Percentiles rank a stretch among this genome's conserved stretches.
These are phyloP conservation scores for Beta macrorhiza DNA, from an alignment of 179 eudicot genomes.

Conservation along the genomic window DNA sequence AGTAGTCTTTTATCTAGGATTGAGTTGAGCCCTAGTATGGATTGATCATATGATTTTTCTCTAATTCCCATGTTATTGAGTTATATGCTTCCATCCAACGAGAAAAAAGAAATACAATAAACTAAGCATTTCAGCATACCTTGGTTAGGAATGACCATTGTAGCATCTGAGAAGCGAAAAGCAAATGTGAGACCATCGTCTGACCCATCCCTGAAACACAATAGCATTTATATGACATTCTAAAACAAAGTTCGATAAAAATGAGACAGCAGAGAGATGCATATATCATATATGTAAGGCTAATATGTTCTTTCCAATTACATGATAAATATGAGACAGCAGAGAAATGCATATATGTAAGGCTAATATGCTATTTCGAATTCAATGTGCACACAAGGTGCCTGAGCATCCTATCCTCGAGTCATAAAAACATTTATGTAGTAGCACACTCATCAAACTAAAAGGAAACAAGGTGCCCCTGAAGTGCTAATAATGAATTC, in stretches of 20 bases:
- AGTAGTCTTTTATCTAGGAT: too few species aligned
- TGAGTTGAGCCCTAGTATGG: too few species aligned
- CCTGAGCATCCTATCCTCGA: background rate
- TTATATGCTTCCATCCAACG: background rate
- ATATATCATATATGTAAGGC: background rate
- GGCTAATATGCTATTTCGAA: too few species aligned
- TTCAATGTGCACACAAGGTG: background rate
- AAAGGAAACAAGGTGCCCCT: background rate
- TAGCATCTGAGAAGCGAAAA: slow-evolving; percentile 87
- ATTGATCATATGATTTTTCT: too few species aligned
- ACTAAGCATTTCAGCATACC: slow-evolving; percentile 44
- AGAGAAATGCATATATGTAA: too few species aligned
- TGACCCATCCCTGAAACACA: slow-evolving; percentile 69
- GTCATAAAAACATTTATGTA: background rate
- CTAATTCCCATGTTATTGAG: background rate
- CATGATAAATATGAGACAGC: background rate
- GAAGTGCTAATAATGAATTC: background rate
- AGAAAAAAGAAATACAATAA: too few species aligned
- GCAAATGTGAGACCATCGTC: slow-evolving; percentile 93
- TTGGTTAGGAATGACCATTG: slow-evolving; percentile 71
- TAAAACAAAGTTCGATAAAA: background rate
- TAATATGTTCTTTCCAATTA: background rate
- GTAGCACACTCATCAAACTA: background rate
- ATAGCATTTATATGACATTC: slow-evolving; percentile 23
- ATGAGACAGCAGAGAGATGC: slow-evolving; percentile 1